A percentile compares a stretch with the other conserved stretches of the same genome.
Conservation (phyloP, 2,329 filamentous ascomycete genomes). For the Metarhizium humberi region DNA sequence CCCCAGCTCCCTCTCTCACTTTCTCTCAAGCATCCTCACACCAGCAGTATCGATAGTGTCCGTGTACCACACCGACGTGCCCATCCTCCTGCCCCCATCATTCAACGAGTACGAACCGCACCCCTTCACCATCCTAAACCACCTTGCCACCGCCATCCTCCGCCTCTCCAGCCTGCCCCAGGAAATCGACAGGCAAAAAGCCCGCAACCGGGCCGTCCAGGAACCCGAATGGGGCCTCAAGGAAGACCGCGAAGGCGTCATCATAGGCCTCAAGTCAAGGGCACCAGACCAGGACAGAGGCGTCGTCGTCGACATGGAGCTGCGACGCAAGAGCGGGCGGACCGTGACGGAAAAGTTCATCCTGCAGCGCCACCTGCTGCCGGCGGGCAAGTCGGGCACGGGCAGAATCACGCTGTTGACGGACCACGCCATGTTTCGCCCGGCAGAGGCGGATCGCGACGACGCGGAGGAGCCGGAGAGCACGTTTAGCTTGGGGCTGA, state of each 20-base stretch:
- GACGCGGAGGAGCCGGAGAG: conserved; percentile 48
- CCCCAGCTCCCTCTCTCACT: conserved; percentile 51
- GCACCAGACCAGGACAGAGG: conserved; percentile 29
- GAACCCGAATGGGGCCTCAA: conserved; percentile 72
- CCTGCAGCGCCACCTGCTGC: conserved; percentile 15
- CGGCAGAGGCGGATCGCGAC: conserved; percentile 25
- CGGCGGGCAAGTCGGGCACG: conserved; percentile 9
- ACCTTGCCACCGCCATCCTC: conserved; percentile 83
- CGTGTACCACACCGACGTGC: conserved; percentile 76
- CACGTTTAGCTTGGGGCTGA: conserved; percentile 80
- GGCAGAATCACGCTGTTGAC: conserved; percentile 52
- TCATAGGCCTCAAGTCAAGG: conserved; percentile 53
- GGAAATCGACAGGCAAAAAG: conserved; percentile 63
- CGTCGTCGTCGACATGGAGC: conserved; percentile 78
- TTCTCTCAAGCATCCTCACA: conserved; percentile 59
- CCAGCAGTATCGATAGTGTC: conserved; percentile 64
- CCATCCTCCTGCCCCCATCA: conserved; percentile 36
- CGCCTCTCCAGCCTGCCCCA: conserved; percentile 65
- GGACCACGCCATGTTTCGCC: conserved; percentile 64
- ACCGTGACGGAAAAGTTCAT: conserved; percentile 62
- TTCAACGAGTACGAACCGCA: conserved; percentile 53
- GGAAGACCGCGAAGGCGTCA: conserved; percentile 68
- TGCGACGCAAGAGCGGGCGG: conserved; percentile 73
- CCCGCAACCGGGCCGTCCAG: conserved; percentile 62
- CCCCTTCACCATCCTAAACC: conserved; percentile 63